phyloP scores from a whole-genome alignment of 2,329 filamentous ascomycete species.

The Pseudogymnoascus pannorum region DNA sequence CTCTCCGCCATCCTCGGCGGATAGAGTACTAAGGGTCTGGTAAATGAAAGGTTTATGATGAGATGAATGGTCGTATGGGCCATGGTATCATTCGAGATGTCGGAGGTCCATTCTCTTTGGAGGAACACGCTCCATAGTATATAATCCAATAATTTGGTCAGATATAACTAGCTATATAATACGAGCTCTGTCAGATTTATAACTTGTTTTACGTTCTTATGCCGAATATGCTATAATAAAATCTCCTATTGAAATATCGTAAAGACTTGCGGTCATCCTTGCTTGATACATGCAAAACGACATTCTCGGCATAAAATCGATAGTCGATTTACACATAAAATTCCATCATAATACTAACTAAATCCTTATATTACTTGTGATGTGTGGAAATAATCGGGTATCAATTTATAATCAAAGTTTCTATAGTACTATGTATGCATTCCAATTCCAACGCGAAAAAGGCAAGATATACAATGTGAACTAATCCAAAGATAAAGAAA shows the following conservation, averaged over 20 bases:
- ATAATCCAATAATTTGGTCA: neutral
- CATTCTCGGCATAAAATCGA: too few relatives aligned
- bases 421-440: neutral
- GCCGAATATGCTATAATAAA: neutral
- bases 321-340: too few relatives aligned
- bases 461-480: neutral
- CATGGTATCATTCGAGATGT: neutral
- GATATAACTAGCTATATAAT: neutral
- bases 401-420: neutral
- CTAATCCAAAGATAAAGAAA: neutral
- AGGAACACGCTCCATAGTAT: constrained; percentile 2
- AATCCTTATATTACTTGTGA: too few relatives aligned
- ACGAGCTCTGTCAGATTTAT: neutral
- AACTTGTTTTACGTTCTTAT: neutral
- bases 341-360: too few relatives aligned
- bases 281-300: too few relatives aligned
- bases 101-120: neutral
- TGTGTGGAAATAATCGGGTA: neutral
- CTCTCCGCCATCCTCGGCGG: neutral
- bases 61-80: neutral
- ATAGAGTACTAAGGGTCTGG: neutral
- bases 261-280: too few relatives aligned
- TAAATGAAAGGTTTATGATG: neutral
- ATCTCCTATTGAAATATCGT: too few relatives aligned
- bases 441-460: neutral